These are phyloP conservation scores for Pholiota conissans DNA, from an alignment of 768 basidiomycete species.

Conservation along the genomic window DNA sequence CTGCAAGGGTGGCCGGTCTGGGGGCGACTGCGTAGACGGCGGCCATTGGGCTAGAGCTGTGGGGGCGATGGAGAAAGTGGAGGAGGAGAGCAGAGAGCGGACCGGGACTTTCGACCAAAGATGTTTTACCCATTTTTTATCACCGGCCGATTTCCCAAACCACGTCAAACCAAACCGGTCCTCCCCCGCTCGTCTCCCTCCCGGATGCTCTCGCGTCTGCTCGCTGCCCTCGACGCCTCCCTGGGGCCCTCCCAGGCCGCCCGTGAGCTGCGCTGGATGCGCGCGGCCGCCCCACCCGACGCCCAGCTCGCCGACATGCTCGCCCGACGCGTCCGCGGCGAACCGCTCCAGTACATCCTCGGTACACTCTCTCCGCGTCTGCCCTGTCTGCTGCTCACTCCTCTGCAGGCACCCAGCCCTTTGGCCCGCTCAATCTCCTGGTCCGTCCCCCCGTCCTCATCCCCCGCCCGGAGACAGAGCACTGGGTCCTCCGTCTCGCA, in stretches of 20 bases:
- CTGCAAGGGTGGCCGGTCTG: conserved; percentile 31
- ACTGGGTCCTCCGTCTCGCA: conserved; percentile 70
- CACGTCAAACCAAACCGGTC: conserved; percentile 15
- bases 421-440: conserved; percentile 78
- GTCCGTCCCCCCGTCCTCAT: conserved; percentile 83
- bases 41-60: conserved; percentile 28
- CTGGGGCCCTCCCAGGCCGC: conserved; percentile 38
- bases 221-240: conserved; percentile 24
- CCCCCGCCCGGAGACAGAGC: conserved; percentile 92
- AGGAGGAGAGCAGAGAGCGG: conserved; percentile 25
- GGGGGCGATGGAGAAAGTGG: conserved; percentile 18
- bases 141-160: conserved; percentile 23
- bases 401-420: conserved; percentile 73
- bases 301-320: conserved; percentile 47
- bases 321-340: conserved; percentile 58
- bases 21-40: conserved; percentile 38
- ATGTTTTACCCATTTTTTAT: conserved; percentile 24
- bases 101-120: conserved; percentile 26
- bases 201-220: conserved; percentile 27
- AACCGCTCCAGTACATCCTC: conserved; percentile 90
- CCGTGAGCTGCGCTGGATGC: conserved; percentile 46
- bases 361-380: conserved; percentile 42
- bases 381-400: conserved; percentile 12
- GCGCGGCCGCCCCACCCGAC: conserved; percentile 14
- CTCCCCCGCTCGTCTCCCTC: conserved; percentile 9